Percentiles rank a stretch among this genome's conserved stretches.
phyloP scores from a whole-genome alignment of 106 monocot species.

The Cymbidium sinense region DNA sequence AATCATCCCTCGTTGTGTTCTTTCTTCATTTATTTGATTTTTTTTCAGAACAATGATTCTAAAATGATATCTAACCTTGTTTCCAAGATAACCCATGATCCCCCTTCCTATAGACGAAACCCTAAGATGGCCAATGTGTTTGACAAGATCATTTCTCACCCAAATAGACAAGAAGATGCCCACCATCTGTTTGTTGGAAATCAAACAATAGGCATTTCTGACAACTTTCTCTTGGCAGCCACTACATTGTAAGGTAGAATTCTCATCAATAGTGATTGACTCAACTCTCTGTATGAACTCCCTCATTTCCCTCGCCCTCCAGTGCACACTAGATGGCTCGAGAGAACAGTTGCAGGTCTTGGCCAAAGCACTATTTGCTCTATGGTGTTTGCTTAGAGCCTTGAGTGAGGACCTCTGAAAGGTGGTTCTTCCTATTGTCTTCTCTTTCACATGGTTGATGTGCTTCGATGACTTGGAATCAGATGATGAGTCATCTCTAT shows the following conservation, averaged over 20 bases:
- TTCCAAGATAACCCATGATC: conserved; percentile 87
- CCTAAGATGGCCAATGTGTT: conserved; percentile 69
- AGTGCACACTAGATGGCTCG: conserved; percentile 17
- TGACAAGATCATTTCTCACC: conserved; percentile 77
- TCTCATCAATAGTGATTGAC: conserved; percentile 36
- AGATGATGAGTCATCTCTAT: not conserved
- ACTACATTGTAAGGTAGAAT: conserved; percentile 6
- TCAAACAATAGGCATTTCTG: conserved; percentile 32
- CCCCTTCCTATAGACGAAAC: conserved; percentile 74
- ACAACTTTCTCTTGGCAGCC: not conserved
- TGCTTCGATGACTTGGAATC: conserved; percentile 1
- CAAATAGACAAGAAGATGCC: conserved; percentile 89
- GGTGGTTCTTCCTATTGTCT: not conserved
- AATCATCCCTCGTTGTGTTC: no score
- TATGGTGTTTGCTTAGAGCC: conserved; percentile 49
- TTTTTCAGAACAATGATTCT: not conserved
- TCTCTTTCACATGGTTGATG: not conserved
- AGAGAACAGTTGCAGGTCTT: conserved; percentile 66
- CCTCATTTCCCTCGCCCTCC: conserved; percentile 36
- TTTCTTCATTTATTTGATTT: no score
- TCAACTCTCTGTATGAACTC: conserved; percentile 44
- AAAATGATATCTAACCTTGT: conserved; percentile 50
- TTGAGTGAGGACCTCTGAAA: conserved; percentile 77
- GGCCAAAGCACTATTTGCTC: conserved; percentile 30
- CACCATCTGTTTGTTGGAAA: conserved; percentile 96